Evolutionary conservation across 192 early-diverging fungal species (phyloP).

Genomic region (Linnemannia schmuckeri): DNA sequence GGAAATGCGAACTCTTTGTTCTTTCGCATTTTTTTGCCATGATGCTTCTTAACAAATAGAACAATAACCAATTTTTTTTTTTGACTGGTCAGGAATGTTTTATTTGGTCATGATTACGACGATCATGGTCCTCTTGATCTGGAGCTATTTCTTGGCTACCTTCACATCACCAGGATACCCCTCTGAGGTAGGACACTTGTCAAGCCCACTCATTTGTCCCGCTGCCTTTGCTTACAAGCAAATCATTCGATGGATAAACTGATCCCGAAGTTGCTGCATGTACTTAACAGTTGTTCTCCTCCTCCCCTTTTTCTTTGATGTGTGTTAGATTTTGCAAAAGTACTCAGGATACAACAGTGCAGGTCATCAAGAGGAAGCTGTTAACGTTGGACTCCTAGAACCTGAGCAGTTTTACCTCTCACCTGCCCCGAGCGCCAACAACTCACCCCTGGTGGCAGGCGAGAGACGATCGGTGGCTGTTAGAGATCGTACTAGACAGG

Average conservation of each 20-base stretch:
- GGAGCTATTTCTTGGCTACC: slow-evolving; percentile 54
- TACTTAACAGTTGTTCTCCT: not conserved
- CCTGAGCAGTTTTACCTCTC: slow-evolving; percentile 48
- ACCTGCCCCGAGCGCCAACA: slow-evolving; percentile 11
- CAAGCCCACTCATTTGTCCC: not conserved
- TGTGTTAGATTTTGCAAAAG: slow-evolving; percentile 14
- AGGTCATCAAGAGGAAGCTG: slow-evolving; percentile 19
- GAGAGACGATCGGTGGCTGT: not conserved
- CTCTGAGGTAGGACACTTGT: slow-evolving; percentile 25
- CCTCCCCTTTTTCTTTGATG: not conserved
- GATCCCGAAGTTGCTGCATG: not conserved
- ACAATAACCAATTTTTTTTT: not conserved
- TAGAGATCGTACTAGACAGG: slow-evolving; percentile 1
- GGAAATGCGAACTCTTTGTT: not conserved
- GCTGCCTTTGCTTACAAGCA: not conserved
- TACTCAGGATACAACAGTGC: slow-evolving; percentile 34
- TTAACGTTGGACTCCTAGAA: slow-evolving; percentile 31
- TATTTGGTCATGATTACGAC: slow-evolving; percentile 14
- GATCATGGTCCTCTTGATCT: slow-evolving; percentile 35
- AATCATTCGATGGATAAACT: not conserved
- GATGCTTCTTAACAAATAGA: not conserved
- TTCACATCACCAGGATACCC: slow-evolving; percentile 52
- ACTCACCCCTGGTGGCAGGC: slow-evolving; percentile 11
- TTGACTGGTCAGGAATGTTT: slow-evolving; percentile 11
- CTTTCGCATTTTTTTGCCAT: not conserved